A percentile compares a stretch with the other conserved stretches of the same genome.
Evolutionary conservation across 1,284 basidiomycete genomes (phyloP).

Genomic region (Ustilago bromivora): DNA sequence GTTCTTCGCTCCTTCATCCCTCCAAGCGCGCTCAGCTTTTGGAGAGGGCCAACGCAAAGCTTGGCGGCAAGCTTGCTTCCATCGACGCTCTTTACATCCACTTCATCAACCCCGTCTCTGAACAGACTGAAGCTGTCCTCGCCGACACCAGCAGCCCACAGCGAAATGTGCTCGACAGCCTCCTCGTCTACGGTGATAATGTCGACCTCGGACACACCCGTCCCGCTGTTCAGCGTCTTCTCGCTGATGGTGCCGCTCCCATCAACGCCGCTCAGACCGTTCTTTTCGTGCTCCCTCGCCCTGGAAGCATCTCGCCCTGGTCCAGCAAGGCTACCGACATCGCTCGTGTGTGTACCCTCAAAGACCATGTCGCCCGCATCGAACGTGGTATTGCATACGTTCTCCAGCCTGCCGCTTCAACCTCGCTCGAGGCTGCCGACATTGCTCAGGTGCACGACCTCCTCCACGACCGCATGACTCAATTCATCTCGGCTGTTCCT

Average conservation of each 20-base stretch:
- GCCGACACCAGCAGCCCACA: conserved; percentile 72
- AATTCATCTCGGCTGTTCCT: conserved; percentile 75
- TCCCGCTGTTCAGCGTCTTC: conserved; percentile 70
- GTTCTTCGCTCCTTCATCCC: conserved; percentile 69
- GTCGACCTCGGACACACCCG: conserved; percentile 73
- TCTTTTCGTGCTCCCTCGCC: conserved; percentile 64
- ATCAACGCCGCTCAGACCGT: conserved; percentile 70
- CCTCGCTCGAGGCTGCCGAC: conserved; percentile 42
- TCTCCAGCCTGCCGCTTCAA: conserved; percentile 74
- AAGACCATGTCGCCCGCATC: conserved; percentile 78
- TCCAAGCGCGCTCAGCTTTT: conserved; percentile 80
- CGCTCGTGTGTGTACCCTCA: conserved; percentile 80
- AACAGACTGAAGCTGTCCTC: conserved; percentile 74
- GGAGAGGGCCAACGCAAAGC: conserved; percentile 74
- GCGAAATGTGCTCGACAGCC: conserved; percentile 76
- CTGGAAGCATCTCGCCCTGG: conserved; percentile 84
- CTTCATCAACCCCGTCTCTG: conserved; percentile 78
- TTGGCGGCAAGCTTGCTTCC: conserved; percentile 72
- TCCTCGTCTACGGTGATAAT: conserved; percentile 90
- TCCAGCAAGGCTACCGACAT: conserved; percentile 98
- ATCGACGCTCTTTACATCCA: conserved; percentile 90
- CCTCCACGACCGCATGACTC: conserved; percentile 91
- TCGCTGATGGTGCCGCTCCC: conserved; percentile 22
- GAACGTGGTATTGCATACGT: conserved; percentile 86
- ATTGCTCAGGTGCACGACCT: conserved; percentile 43